phyloP scores from a whole-genome alignment of 148 eudicot species.

The Vaccinium darrowii region DNA sequence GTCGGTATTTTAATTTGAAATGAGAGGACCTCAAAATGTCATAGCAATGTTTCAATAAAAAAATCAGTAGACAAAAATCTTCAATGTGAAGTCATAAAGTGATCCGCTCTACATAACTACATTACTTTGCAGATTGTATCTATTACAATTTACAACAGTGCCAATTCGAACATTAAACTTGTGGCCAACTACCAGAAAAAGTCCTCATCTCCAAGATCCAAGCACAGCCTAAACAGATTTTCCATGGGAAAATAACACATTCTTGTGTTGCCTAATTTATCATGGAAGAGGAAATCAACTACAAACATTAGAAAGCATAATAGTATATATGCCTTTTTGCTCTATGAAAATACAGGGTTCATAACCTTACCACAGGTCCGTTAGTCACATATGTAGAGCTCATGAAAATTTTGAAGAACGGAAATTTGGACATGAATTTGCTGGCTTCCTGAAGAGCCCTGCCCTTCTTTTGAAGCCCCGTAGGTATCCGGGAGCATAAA shows the following conservation, averaged over 20 bases:
- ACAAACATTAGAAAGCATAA: background rate
- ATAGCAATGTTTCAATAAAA: background rate
- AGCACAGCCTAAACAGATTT: background rate
- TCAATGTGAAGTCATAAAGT: background rate
- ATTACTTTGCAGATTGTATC: background rate
- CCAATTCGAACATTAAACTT: background rate
- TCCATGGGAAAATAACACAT: background rate
- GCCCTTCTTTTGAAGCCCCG: background rate
- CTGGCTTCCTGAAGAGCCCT: background rate
- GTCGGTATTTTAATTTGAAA: background rate
- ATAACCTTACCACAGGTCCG: background rate
- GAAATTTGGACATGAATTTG: background rate
- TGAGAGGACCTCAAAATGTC: background rate
- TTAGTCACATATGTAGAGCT: background rate
- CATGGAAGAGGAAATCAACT: background rate
- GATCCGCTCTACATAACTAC: background rate
- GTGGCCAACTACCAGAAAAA: background rate
- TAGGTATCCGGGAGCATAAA: background rate
- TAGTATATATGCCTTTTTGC: background rate
- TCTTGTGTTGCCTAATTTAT: background rate
- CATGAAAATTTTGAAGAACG: conserved; percentile 6
- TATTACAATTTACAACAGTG: background rate
- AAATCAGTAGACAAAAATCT: no score
- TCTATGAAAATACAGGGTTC: background rate
- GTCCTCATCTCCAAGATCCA: background rate